A percentile compares a stretch with the other conserved stretches of the same genome.
Conservation (phyloP, 2,329 filamentous ascomycete species). For the Neofusicoccum umdonicola region DNA sequence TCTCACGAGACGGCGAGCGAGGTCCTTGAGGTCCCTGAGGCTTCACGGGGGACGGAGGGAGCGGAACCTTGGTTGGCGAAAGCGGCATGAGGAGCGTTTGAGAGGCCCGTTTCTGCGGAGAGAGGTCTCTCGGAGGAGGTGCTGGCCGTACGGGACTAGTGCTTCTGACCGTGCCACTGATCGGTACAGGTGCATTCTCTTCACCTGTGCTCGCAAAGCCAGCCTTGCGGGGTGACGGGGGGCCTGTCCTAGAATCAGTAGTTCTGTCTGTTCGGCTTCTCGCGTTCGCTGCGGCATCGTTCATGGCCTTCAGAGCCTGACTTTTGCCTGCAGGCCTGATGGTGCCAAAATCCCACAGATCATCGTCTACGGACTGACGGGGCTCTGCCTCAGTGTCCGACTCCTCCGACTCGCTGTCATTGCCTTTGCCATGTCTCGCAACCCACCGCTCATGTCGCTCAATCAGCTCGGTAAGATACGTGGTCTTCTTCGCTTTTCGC, state of each 20-base stretch:
- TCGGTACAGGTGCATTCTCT: slow-evolving; percentile 29
- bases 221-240: slow-evolving; percentile 27
- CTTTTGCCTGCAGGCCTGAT: slow-evolving; percentile 69
- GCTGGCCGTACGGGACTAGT: slow-evolving; percentile 24
- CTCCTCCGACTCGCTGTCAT: slow-evolving; percentile 51
- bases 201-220: slow-evolving; percentile 30
- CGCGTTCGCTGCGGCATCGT: slow-evolving; percentile 76
- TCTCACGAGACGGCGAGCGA: slow-evolving; percentile 24
- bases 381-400: slow-evolving; percentile 36
- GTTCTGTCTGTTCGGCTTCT: slow-evolving; percentile 44
- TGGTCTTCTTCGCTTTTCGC: slow-evolving; percentile 87
- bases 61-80: slow-evolving; percentile 43
- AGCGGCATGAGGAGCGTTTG: slow-evolving; percentile 31
- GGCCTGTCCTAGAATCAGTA: slow-evolving; percentile 15
- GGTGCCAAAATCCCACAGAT: slow-evolving; percentile 98
- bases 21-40: slow-evolving; percentile 37
- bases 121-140: slow-evolving; percentile 33
- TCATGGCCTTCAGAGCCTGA: slow-evolving; percentile 68
- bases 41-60: slow-evolving; percentile 48
- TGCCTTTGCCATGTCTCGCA: slow-evolving; percentile 65
- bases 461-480: slow-evolving; percentile 94
- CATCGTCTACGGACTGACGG: slow-evolving; percentile 64
- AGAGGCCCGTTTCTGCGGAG: slow-evolving; percentile 40
- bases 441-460: slow-evolving; percentile 87
- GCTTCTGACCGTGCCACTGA: slow-evolving; percentile 30